Base-by-base conservation (phyloP, 805 yeast genomes). In the Priceomyces castillae region DNA sequence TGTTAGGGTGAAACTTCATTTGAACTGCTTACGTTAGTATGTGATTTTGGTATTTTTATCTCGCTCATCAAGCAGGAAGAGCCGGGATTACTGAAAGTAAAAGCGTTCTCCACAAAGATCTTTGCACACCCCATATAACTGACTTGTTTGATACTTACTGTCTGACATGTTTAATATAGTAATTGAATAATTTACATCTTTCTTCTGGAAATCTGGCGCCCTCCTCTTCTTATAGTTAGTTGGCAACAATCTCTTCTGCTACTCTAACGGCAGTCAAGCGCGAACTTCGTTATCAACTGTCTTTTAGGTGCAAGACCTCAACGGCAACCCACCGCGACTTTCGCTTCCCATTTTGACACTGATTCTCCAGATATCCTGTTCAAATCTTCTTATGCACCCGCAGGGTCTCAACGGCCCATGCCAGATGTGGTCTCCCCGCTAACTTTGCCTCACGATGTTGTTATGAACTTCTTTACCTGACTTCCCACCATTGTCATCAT, bases 1-100 rank as follows among this genome's bases (percentile, higher is more conserved):
- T 80, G 39, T 70, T 58, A 39, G 78, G 73, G 56, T 76, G 77
- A 58, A 71, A 81, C 47, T 80, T 66, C 54, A 42, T 71, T 68
- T 62, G 39, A 37, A 37, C 40, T 26, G 12, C 4, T 26, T 20
- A 33, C 30, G 39, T 45, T 45, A 45, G 45, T 34, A 37, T 34
- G 28, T 12, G 12, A n/a, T 28, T 12, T n/a, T 28, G 31, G 7
- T n/a, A 11, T 30, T 7, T 15, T 6, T 6, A 30, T 15, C 7
- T 30, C 17, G 30, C 12, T 25, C 12, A 10, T 25, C 9, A 25
- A 25, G 14, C 7, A 31, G 7, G n/a, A 9, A 31, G 34, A 31
- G 16, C 7, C n/a, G 23, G 18, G 22, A 34, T 17, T 5, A 17
- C 6, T 7, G 11, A 15, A 34, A 28, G 15, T n/a, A 28, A n/a